Base-by-base conservation (phyloP, 352 stramenopile species). In the Pythium coloratum region DNA sequence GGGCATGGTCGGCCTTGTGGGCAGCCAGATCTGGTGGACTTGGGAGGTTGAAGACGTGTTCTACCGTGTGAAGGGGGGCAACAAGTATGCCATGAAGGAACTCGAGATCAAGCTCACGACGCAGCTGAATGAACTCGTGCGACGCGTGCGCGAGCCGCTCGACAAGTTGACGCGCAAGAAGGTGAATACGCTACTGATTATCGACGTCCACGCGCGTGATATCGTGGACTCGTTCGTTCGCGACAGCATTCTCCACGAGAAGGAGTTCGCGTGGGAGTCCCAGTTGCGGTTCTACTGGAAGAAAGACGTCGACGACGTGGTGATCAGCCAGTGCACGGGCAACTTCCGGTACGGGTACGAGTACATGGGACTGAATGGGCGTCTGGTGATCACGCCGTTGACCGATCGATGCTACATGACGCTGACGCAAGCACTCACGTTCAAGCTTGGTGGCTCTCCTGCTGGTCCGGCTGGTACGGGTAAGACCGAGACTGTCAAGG, bases 401-500 rank as follows among this genome's bases (percentile, higher is more conserved):
- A 98, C 92, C 1, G 92, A 98, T 79, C 86, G 91, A 13, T 98
- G 92, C 74, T 98, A 97, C 72, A 98, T 98, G 91, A 98, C 92
- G 26, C 76, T 98, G 6, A 97, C 92, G 0, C 91, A 97, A 76
- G 92, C 92, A 2, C 70, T 98, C 24, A 97, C 92, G 0, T 97
- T 98, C 67, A 97, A 98, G 61, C 76, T 97, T 8, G 92, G 92
- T 8, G 92, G 92, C 0, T 96, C 90, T 2, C 92, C 92, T 6
- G 89, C 91, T 55, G 92, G 92, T 2, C 92, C 92, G 1, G 92
- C 92, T 5, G 92, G 92, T 51, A 98, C 92, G 2, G 92, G 92
- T 20, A 98, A 98, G 70, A 98, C 92, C 0, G 92, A 98, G 75
- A 98, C 92, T 0, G 94, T 97, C 12, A 98, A 98, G 64, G 92